These are phyloP conservation scores for Annulohypoxylon moriforme DNA, from an alignment of 495 filamentous ascomycete species.

Conservation along the genomic window DNA sequence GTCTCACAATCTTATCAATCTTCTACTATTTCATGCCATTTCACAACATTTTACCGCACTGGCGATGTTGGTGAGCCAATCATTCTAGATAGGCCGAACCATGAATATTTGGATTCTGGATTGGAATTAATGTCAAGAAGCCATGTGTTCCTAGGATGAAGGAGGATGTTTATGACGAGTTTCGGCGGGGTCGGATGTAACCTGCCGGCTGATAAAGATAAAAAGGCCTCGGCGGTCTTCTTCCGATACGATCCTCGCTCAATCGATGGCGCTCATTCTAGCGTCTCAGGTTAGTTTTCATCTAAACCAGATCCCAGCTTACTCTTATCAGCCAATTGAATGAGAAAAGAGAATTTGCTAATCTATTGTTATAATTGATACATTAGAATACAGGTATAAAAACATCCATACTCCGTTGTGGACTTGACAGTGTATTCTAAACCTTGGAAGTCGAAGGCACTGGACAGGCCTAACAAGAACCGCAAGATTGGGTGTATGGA, in stretches of 20 bases:
- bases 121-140: neutral
- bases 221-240: constrained; percentile 17
- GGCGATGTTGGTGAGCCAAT: constrained; percentile 3
- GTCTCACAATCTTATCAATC: constrained; percentile 4
- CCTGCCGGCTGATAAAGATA: constrained; percentile 22
- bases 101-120: neutral
- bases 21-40: constrained; percentile 3
- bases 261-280: neutral
- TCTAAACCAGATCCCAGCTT: neutral
- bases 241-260: neutral
- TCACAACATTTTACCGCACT: neutral
- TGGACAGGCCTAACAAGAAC: too few relatives aligned
- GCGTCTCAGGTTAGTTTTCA: neutral
- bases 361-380: too few relatives aligned
- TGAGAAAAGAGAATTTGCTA: too few relatives aligned
- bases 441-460: too few relatives aligned
- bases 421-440: too few relatives aligned
- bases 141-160: constrained; percentile 4
- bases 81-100: neutral
- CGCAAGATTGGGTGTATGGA: too few relatives aligned
- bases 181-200: constrained; percentile 34
- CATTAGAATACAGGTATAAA: too few relatives aligned
- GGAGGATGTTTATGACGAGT: constrained; percentile 12
- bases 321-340: too few relatives aligned
- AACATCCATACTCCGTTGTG: too few relatives aligned